Evolutionary conservation across 371 early-diverging fungal genomes (phyloP).

Genomic region (Gilbertella persicaria): DNA sequence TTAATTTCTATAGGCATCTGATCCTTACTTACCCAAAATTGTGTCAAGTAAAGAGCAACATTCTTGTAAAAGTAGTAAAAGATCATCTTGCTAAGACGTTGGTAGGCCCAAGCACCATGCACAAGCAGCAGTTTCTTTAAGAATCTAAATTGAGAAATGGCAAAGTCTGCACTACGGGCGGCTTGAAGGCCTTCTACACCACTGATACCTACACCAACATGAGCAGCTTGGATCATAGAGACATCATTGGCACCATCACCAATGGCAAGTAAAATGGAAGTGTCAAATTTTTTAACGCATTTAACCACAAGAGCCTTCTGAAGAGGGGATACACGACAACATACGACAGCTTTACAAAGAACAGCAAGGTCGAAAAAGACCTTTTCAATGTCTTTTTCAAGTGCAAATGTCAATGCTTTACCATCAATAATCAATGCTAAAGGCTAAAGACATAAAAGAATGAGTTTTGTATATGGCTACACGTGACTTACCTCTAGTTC

Average conservation of each 20-base stretch:
- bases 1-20: constrained; percentile 1
- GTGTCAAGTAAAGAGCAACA: constrained; percentile 94
- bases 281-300: constrained; percentile 77
- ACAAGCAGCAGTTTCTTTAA: constrained; percentile 88
- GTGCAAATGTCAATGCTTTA: constrained; percentile 66
- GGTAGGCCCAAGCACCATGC: constrained; percentile 95
- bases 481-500: constrained; percentile 51
- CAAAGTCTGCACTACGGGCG: constrained; percentile 94
- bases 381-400: constrained; percentile 72
- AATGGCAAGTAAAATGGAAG: constrained; percentile 82
- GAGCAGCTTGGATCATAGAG: constrained; percentile 97
- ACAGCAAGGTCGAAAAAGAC: constrained; percentile 77
- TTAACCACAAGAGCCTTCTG: constrained; percentile 96
- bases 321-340: constrained; percentile 93
- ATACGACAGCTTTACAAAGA: constrained; percentile 83
- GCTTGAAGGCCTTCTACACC: constrained; percentile 98
- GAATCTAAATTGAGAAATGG: constrained; percentile 92
- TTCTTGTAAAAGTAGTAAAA: constrained; percentile 96
- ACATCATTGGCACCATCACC: constrained; percentile 99
- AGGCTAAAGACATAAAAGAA: constrained; percentile 37
- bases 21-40: constrained; percentile 82
- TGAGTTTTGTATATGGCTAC: background rate
- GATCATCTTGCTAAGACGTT: constrained; percentile 84
- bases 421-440: constrained; percentile 77
- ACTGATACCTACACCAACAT: constrained; percentile 96